Base-by-base conservation (phyloP, 83 land plant genomes). In the Larix sibirica region DNA sequence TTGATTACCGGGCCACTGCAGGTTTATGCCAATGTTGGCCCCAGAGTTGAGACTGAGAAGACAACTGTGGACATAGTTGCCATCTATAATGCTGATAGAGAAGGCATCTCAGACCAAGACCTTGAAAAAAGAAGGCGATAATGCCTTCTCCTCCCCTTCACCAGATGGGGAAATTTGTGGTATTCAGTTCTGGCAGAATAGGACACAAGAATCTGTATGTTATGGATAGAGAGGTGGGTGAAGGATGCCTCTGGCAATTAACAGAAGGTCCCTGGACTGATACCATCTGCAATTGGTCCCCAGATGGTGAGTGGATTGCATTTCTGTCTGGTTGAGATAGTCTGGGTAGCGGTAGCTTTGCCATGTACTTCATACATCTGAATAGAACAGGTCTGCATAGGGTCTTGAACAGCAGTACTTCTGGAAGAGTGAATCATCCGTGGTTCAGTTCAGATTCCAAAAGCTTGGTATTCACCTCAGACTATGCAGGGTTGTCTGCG, bases 231-330 rank as follows among this genome's bases (percentile, higher is more conserved):
- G 79, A 75, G 73, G 88, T 88, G 12, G 99, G 99, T n/a, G 96
- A 95, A 82, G 59, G 81, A 17, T 79, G 86, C n/a, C 62, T 96
- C 24, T 61, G 62, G 65, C 85, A 86, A 84, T 85, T 96, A 21
- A 96, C 95, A 21, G 84, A 90, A n/a, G 99, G 98, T 13, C 87
- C 88, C 16, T 96, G 99, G 99, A 90, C 88, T 7, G 99, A 96
- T 86, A 96, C 99, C 14, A 93, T 93, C 94, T 88, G 93, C 77
- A 89, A 82, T 54, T 96, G 98, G 98, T 93, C 96, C 0, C 99
- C 96, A 16, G 90, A 93, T 77, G 96, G 96, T 0, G 90, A 95
- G 26, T 96, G 98, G 99, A 96, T 96, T 40, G 93, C 92, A 0
- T 96, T 96, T 75, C 86, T 95, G 1, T 95, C 98, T 8, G 90